Conservation (phyloP, 2,329 filamentous ascomycete genomes). For the Penicillium fuscoglaucum region DNA sequence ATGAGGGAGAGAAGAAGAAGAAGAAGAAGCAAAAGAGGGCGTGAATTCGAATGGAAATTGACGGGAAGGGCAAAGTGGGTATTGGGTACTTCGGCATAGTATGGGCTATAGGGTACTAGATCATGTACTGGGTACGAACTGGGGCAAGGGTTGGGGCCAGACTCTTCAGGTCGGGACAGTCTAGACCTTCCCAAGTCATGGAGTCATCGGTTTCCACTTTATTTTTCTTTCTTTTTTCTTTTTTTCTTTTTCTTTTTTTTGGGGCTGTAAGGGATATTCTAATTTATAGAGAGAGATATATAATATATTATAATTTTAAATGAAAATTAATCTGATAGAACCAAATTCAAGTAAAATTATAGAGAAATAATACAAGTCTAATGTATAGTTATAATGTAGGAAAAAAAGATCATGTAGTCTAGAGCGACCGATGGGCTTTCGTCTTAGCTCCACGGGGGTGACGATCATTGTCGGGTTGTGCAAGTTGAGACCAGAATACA, state of each 20-base stretch:
- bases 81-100: constrained; percentile 23
- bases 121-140: constrained; percentile 17
- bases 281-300: neutral
- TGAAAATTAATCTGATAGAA: neutral
- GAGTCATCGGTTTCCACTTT: constrained; percentile 24
- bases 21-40: constrained; percentile 22
- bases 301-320: neutral
- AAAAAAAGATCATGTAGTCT: constrained; percentile 4
- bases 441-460: constrained; percentile 13
- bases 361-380: neutral
- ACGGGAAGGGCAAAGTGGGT: constrained; percentile 14
- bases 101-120: neutral
- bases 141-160: constrained; percentile 18
- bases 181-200: constrained; percentile 27
- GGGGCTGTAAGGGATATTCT: constrained; percentile 6
- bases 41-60: constrained; percentile 19
- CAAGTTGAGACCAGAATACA: neutral
- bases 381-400: neutral
- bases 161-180: constrained; percentile 17
- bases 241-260: neutral
- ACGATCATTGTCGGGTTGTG: constrained; percentile 21
- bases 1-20: neutral
- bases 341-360: neutral
- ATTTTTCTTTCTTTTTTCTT: neutral
- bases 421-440: constrained; percentile 13